Evolutionary conservation across 177 flowering plant species (phyloP).

Genomic region (Telopea speciosissima): DNA sequence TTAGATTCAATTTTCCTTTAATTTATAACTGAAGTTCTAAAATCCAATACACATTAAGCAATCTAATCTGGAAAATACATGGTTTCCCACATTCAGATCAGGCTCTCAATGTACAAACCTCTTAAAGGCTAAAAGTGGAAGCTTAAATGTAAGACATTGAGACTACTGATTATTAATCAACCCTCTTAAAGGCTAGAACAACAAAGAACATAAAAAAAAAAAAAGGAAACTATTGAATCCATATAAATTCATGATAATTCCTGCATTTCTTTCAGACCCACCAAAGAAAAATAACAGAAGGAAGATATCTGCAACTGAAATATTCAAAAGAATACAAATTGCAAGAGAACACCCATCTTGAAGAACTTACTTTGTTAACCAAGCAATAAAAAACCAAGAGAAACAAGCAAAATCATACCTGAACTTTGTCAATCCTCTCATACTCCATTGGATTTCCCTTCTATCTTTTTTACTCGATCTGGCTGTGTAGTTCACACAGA

Average conservation of each 20-base stretch:
- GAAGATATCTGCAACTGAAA: background rate
- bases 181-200: background rate
- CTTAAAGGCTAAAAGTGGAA: too few species aligned
- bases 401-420: slow-evolving; percentile 33
- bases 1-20: background rate
- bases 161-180: too few species aligned
- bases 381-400: background rate
- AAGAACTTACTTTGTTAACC: background rate
- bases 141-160: too few species aligned
- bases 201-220: background rate
- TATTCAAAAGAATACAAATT: background rate
- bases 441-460: slow-evolving; percentile 61
- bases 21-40: background rate
- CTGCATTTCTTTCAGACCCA: background rate
- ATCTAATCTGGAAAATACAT: too few species aligned
- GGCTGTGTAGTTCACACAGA: background rate
- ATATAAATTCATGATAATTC: background rate
- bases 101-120: background rate
- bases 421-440: slow-evolving; percentile 82
- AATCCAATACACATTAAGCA: background rate
- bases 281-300: background rate
- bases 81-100: background rate
- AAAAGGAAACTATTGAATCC: too few species aligned
- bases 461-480: slow-evolving; percentile 7
- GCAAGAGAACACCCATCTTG: background rate